Percentiles rank a stretch among this genome's conserved stretches.
phyloP scores from a whole-genome alignment of 495 filamentous ascomycete genomes.

The Symbiotaphrina buchneri region DNA sequence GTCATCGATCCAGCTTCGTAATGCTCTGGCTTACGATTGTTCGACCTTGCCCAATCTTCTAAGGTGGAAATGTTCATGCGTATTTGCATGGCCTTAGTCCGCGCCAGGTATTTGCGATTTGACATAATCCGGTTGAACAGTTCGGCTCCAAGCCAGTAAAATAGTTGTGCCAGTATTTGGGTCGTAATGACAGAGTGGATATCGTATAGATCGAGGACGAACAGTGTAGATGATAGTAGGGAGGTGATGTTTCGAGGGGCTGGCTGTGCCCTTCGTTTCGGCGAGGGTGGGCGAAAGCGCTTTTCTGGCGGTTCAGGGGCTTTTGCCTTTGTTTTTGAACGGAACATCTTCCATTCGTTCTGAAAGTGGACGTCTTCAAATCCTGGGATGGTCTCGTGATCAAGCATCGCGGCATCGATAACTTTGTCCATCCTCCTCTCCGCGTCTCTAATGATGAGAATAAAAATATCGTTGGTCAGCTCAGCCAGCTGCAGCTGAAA shows the following conservation, averaged over 20 bases:
- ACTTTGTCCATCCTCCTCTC: constrained; percentile 94
- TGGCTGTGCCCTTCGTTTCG: constrained; percentile 72
- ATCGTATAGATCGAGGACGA: constrained; percentile 94
- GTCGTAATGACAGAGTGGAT: constrained; percentile 92
- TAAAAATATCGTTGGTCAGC: constrained; percentile 95
- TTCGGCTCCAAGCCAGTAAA: constrained; percentile 94
- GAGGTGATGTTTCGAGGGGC: constrained; percentile 95
- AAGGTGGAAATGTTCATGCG: constrained; percentile 92
- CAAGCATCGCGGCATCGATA: constrained; percentile 76
- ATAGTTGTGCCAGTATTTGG: constrained; percentile 77
- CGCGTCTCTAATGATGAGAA: constrained; percentile 95
- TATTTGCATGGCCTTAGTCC: constrained; percentile 99
- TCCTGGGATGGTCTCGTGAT: constrained; percentile 95
- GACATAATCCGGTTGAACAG: constrained; percentile 97
- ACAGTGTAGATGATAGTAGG: constrained; percentile 83
- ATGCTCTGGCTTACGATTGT: constrained; percentile 88
- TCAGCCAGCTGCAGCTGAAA: constrained; percentile 90
- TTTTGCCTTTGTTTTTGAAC: constrained; percentile 68
- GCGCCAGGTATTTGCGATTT: constrained; percentile 79
- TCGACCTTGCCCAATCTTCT: constrained; percentile 87
- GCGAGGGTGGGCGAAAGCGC: constrained; percentile 83
- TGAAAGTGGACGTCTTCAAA: constrained; percentile 94
- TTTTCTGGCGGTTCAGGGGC: constrained; percentile 69
- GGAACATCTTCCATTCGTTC: constrained; percentile 95
- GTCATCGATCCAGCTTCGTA: constrained; percentile 80